These are phyloP conservation scores for Fusarium vanettenii DNA, from an alignment of 2,329 filamentous ascomycete genomes.

Conservation along the genomic window DNA sequence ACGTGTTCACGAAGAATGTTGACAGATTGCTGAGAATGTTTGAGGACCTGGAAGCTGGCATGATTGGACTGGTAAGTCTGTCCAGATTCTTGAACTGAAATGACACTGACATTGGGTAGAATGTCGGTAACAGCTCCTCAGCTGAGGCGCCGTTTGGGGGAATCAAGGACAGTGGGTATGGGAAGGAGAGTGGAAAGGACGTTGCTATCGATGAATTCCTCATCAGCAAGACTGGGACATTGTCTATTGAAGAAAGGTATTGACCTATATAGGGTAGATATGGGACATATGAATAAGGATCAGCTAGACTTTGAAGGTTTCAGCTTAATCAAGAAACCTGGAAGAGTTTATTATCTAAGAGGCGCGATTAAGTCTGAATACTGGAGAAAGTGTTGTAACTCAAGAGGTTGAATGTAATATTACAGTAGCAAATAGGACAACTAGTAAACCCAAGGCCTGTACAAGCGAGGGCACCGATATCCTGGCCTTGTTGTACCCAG, in stretches of 20 bases:
- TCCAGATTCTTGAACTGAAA: background rate
- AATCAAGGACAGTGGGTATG: background rate
- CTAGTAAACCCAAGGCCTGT: background rate
- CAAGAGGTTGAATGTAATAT: background rate
- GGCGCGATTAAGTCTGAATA: background rate
- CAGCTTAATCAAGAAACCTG: background rate
- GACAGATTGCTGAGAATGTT: conserved; percentile 20
- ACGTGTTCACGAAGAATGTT: conserved; percentile 26
- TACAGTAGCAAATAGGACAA: background rate
- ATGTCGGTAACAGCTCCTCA: background rate
- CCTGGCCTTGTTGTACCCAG: background rate
- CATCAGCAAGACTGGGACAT: background rate
- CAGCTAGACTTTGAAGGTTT: background rate
- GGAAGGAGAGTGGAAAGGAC: background rate
- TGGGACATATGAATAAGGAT: background rate
- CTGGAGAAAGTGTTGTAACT: background rate
- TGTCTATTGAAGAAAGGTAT: background rate
- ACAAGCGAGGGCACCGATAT: background rate
- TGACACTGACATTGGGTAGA: background rate
- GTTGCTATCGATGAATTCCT: background rate
- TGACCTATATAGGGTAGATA: background rate
- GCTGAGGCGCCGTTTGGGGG: background rate
- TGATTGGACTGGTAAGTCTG: conserved; percentile 22
- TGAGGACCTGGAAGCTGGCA: conserved; percentile 33
- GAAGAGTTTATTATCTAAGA: background rate